Evolutionary conservation across 352 stramenopile species (phyloP), one percentile per base, ranked within the genome.

Genomic region (Globisporangium camurandrum): DNA sequence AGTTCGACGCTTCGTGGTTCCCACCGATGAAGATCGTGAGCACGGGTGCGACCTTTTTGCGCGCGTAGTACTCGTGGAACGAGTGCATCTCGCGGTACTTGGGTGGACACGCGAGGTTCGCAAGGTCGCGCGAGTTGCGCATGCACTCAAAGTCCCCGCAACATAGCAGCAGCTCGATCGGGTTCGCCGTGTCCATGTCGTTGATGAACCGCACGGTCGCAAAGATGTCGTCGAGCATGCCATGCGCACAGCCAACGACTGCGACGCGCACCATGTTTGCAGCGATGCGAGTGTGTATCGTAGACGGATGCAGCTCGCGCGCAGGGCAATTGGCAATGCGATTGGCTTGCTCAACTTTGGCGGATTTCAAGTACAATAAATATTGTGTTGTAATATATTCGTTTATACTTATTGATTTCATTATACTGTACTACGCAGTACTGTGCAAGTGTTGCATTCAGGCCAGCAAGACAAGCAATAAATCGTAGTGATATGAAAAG

Each of bases 111-210:
- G 83, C 75, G 40, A 96, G 73, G 37, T 71, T 88, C 28, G 88
- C 60, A 40, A 98, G 86, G 71, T 99, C 97, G 39, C 71, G 65
- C 49, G 77, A 59, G 67, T 96, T 96, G n/a, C 95, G 74, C 26
- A 99, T 80, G 44, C 95, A 96, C 64, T 99, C 92, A 57, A 98
- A 98, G 78, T 99, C 97, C 28, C 97, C 97, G 63, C 97, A 99
- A 64, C 93, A 98, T 19, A 99, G 63, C 46, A 99, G 64, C 31
- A 99, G 61, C 59, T 99, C 88, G 22, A 99, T 79, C 46, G 43
- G 16, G 88, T 80, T 4, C 8, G n/a, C 84, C 9, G 69, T 59
- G 31, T 93, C 79, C 62, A 90, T 75, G 57, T 87, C 61, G 61
- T 98, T 92, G 56, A 98, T 84, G 47, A 87, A 80, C 47, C 82